phyloP scores from a whole-genome alignment of 1,284 basidiomycete genomes.

The Puccinia horiana region DNA sequence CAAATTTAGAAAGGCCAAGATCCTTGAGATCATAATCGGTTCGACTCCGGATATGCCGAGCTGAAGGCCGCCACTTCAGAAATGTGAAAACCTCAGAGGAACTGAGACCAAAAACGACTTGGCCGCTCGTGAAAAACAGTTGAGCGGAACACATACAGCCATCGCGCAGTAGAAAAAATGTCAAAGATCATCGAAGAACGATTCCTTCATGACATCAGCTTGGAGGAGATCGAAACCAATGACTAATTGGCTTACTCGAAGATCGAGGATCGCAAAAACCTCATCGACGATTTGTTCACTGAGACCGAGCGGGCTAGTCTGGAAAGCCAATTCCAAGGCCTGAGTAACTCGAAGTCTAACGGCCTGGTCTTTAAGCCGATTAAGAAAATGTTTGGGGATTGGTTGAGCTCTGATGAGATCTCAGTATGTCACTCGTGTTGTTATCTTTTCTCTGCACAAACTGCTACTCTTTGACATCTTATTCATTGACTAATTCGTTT shows the following conservation, averaged over 20 bases:
- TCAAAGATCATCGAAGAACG: slow-evolving; percentile 34
- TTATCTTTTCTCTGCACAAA: not conserved
- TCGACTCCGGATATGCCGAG: slow-evolving; percentile 79
- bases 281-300: slow-evolving; percentile 10
- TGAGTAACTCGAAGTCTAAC: slow-evolving; percentile 8
- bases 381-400: slow-evolving; percentile 44
- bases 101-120: slow-evolving; percentile 64
- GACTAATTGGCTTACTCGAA: slow-evolving; percentile 13
- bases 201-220: slow-evolving; percentile 18
- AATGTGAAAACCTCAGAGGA: slow-evolving; percentile 67
- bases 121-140: slow-evolving; percentile 74
- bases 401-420: slow-evolving; percentile 37
- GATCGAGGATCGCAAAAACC: slow-evolving; percentile 25
- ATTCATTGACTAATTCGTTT: not conserved
- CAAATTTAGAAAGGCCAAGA: slow-evolving; percentile 75
- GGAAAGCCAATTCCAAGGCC: not conserved
- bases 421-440: slow-evolving; percentile 1
- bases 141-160: slow-evolving; percentile 88
- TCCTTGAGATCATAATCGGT: slow-evolving; percentile 84
- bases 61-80: slow-evolving; percentile 81
- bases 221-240: slow-evolving; percentile 28
- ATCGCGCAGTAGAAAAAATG: slow-evolving; percentile 66
- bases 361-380: slow-evolving; percentile 34
- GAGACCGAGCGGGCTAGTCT: not conserved
- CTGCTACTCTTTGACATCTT: not conserved